phyloP scores from a whole-genome alignment of 192 early-diverging fungal species.

The Globomyces pollinis-pini region DNA sequence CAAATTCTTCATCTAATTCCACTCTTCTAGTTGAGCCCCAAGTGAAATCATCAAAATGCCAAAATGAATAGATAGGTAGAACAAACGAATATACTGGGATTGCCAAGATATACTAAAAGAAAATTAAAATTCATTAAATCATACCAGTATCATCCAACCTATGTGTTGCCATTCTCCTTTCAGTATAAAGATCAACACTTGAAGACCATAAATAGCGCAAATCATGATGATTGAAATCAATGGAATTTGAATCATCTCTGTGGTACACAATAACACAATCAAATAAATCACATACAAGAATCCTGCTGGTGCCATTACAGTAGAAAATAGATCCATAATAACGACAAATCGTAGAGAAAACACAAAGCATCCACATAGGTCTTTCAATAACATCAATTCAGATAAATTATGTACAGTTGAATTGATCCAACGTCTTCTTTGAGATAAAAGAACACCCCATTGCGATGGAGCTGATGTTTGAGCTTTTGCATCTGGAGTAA shows the following conservation, averaged over 20 bases:
- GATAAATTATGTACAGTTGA: constrained; percentile 94
- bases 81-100: no score
- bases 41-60: no score
- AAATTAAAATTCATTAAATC: no score
- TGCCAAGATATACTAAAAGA: no score
- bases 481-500: constrained; percentile 84
- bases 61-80: no score
- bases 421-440: constrained; percentile 98
- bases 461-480: constrained; percentile 84
- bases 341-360: constrained; percentile 98
- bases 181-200: constrained; percentile 73
- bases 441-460: constrained; percentile 84
- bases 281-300: constrained; percentile 56
- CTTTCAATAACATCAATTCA: constrained; percentile 75
- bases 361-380: constrained; percentile 94
- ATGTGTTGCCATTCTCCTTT: constrained; percentile 57
- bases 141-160: constrained; percentile 82
- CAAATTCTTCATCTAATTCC: no score
- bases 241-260: no score
- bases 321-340: constrained; percentile 83
- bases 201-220: constrained; percentile 78
- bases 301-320: constrained; percentile 63
- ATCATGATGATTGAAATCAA: constrained; percentile 70
- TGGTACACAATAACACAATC: constrained; percentile 57
- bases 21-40: no score